These are phyloP conservation scores for Uromyces viciae-fabae DNA, from an alignment of 1,284 basidiomycete species.

Conservation along the genomic window DNA sequence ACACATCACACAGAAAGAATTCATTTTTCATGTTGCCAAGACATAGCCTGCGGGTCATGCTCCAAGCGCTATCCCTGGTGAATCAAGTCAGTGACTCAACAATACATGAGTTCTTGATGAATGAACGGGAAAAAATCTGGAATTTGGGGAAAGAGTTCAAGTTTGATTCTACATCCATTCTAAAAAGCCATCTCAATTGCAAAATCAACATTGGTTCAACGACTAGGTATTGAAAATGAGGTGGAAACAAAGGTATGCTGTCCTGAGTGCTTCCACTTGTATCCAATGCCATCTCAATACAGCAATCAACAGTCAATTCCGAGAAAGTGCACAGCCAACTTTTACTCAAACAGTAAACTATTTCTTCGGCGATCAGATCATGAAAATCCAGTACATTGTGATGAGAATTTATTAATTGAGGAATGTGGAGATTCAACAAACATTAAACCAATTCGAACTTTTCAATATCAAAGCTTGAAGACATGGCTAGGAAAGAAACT, in stretches of 20 bases:
- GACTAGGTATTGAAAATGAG: background rate
- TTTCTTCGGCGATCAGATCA: background rate
- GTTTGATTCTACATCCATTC: background rate
- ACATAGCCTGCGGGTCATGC: background rate
- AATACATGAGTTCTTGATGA: background rate
- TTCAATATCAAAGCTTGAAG: background rate
- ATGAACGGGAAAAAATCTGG: background rate
- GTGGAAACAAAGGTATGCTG: background rate
- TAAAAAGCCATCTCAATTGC: background rate
- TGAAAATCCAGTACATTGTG: background rate
- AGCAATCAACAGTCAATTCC: background rate
- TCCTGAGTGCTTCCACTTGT: conserved; percentile 4
- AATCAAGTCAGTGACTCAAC: background rate
- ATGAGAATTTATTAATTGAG: background rate
- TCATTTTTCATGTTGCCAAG: background rate
- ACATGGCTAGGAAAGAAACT: background rate
- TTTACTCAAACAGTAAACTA: conserved; percentile 5
- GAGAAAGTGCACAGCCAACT: background rate
- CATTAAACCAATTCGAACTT: background rate
- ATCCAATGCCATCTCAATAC: background rate
- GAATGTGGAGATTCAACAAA: background rate
- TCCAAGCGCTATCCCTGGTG: background rate
- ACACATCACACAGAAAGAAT: background rate
- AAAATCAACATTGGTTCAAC: background rate
- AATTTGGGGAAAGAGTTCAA: background rate